Evolutionary conservation across 2,329 filamentous ascomycete genomes (phyloP), one percentile per base, ranked within the genome.

Genomic region (Fusarium irregulare): DNA sequence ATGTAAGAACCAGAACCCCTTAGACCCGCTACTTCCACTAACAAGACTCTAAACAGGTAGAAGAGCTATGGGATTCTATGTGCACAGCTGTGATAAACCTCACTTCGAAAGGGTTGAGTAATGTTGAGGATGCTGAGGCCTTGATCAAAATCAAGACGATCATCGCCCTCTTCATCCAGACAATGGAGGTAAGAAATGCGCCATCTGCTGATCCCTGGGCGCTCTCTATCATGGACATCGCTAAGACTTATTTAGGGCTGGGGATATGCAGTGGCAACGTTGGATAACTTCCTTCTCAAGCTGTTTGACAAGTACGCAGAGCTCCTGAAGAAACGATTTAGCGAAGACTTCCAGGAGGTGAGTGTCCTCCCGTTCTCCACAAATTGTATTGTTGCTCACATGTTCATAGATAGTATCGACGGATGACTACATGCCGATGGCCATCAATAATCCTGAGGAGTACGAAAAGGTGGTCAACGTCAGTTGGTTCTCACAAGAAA

Each of bases 351-450:
- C 78, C 92, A 97, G 78, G 95, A 98, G 84, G 91, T 92, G 77
- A 62, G 76, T 69, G 9, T 34, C 34, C 7, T 14, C 48, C n/a
- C 27, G 5, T 16, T 21, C 10, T 18, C n/a, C 16, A 51, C 13
- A 41, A 23, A 27, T 28, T 20, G 13, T 23, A 6, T 14, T 11
- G 9, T n/a, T 30, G 9, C 70, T 72, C 16, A 75, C 40, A 18
- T 18, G 11, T 18, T 25, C 49, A 40, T 77, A 89, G 86, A 91
- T 91, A 74, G 88, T 91, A 18, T 90, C 93, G n/a, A 98, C 93
- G 1, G 96, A 99, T 78, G 96, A 99, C 80, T 99, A 99, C 80
- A 99, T 99, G 95, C 97, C 96, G 4, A 98, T 99, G 96, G 93
- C 93, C 3, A 97, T 98, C 78, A 93, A 94, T 75, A 94, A 92